phyloP scores from a whole-genome alignment of 192 early-diverging fungal species.

The Rhizophagus clarus region DNA sequence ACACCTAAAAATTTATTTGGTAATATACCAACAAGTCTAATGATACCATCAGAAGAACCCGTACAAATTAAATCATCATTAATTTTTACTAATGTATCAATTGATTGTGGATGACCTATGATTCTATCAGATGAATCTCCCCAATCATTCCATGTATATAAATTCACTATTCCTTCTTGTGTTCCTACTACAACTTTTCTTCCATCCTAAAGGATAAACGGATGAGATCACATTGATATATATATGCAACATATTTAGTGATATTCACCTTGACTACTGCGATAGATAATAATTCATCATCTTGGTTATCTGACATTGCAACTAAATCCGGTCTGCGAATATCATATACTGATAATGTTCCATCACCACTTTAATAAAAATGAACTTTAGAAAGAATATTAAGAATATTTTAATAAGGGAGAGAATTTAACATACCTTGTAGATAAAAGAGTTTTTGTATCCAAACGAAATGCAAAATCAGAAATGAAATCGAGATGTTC shows the following conservation, averaged over 20 bases:
- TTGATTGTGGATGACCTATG: constrained; percentile 89
- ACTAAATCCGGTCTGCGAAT: constrained; percentile 84
- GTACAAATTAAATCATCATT: constrained; percentile 86
- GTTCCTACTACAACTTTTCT: constrained; percentile 90
- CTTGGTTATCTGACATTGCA: constrained; percentile 90
- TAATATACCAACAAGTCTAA: constrained; percentile 81
- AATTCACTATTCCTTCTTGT: constrained; percentile 82
- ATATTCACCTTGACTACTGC: constrained; percentile 61
- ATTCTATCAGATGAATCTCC: constrained; percentile 93
- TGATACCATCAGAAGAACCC: constrained; percentile 90
- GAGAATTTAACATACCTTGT: constrained; percentile 49
- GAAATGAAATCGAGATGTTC: constrained; percentile 95
- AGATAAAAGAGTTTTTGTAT: constrained; percentile 79
- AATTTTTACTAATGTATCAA: constrained; percentile 84
- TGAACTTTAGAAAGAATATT: background rate
- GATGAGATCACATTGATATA: background rate
- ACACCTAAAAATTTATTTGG: constrained; percentile 92
- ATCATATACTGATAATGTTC: constrained; percentile 88
- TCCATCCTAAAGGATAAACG: constrained; percentile 50
- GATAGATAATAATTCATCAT: constrained; percentile 92
- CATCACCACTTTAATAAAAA: constrained; percentile 73
- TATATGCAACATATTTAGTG: background rate
- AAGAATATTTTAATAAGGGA: background rate
- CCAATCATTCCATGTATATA: constrained; percentile 92
- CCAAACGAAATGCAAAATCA: constrained; percentile 70